Percentiles rank a stretch among this genome's conserved stretches.
Evolutionary conservation across 1,284 basidiomycete genomes (phyloP).

Genomic region (Coniferiporia weirii): DNA sequence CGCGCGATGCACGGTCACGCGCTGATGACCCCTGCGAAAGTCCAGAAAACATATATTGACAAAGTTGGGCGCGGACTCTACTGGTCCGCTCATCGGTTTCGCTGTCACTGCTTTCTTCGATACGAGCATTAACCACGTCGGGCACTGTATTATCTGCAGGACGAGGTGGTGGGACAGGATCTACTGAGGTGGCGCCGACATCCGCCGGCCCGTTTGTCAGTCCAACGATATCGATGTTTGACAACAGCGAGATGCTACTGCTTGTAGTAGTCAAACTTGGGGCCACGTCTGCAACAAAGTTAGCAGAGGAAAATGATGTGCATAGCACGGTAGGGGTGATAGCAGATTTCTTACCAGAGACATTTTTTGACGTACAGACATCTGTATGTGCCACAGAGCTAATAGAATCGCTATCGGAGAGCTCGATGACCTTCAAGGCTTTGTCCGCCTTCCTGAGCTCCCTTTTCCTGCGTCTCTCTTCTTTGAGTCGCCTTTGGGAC

Average conservation of each 20-base stretch:
- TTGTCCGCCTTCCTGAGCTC: slow-evolving; percentile 11
- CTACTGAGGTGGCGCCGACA: background rate
- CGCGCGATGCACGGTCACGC: background rate
- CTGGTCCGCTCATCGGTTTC: slow-evolving; percentile 7
- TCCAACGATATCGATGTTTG: background rate
- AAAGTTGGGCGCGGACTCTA: slow-evolving; percentile 2
- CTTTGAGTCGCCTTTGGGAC: slow-evolving; percentile 41
- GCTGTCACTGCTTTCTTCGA: background rate
- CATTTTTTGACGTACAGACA: slow-evolving; percentile 17
- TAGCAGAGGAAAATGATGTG: no score
- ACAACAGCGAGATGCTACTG: background rate
- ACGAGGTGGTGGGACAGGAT: background rate
- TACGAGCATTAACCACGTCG: background rate
- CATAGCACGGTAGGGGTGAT: no score
- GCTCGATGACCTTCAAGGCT: slow-evolving; percentile 19
- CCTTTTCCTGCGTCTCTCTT: slow-evolving; percentile 29
- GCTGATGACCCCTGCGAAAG: background rate
- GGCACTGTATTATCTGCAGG: background rate
- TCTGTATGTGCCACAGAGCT: slow-evolving; percentile 19
- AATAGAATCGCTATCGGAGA: slow-evolving; percentile 1
- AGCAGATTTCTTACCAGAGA: no score
- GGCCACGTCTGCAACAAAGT: background rate
- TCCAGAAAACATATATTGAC: background rate
- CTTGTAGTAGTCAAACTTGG: background rate
- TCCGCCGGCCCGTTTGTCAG: background rate